Base-by-base conservation (phyloP, 352 stramenopile genomes). In the Peronosclerospora sorghi region DNA sequence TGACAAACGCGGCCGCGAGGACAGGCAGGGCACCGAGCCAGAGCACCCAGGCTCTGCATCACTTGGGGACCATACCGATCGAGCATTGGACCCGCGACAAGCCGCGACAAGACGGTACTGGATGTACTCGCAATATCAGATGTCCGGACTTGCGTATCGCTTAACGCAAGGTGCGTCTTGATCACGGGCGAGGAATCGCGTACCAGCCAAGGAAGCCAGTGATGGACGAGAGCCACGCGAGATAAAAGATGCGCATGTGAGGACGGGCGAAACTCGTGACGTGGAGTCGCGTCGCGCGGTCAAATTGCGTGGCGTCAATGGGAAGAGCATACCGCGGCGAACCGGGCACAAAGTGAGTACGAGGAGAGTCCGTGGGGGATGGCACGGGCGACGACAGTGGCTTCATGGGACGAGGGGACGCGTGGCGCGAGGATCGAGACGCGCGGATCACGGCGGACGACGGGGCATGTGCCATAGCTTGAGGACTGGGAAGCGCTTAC, bases 191-290 rank as follows among this genome's bases (percentile, higher is more conserved):
- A 1, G 90, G 87, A 56, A 97, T 96, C 27, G 85, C 74, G 62
- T 97, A 97, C 86, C 88, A 97, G 44, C 90, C 86, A 57, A 96
- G 72, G 65, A 97, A 97, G 26, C 88, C 90, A 28, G 74, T 80
- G 66, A 97, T 96, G 53, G 89, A 94, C 32, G 69, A 86, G 17
- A 96, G 65, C 86, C 87, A 97, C 21, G 83, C 73, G 42, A 85
- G 54, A 63, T 97, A 88, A 65, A 98, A 97, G 29, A 86, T 86
- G 45, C 93, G 82, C 88, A 97, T 97, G 68, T 97, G 92, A 4
- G 93, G 93, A 12, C 86, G 68, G 47, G 65, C 48, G 56, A 95
- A 78, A 39, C 60, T 94, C 17, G 64, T 69, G 0, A 80, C 64
- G 41, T 91, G 79, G 61, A 96, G 82, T 43, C 71, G 60, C 5